Evolutionary conservation across 2,329 filamentous ascomycete species (phyloP).

Genomic region (Didymella pomorum): DNA sequence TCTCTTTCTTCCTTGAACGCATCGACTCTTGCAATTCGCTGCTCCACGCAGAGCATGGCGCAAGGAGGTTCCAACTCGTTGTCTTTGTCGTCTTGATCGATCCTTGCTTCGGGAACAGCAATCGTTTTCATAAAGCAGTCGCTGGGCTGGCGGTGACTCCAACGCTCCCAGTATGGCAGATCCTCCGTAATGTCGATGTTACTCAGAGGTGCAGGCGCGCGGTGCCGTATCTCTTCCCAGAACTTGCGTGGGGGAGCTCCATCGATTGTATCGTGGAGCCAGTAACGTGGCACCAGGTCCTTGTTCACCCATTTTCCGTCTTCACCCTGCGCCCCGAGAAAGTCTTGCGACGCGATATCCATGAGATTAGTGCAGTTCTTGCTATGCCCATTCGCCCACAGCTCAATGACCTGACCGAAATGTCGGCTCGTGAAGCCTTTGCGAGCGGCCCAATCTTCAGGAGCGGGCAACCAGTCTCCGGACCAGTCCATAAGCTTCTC

Average conservation of each 20-base stretch:
- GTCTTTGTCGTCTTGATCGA: constrained; percentile 32
- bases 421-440: constrained; percentile 39
- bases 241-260: constrained; percentile 32
- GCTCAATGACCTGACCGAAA: constrained; percentile 44
- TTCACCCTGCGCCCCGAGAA: background rate
- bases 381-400: constrained; percentile 40
- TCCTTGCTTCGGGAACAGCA: constrained; percentile 31
- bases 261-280: constrained; percentile 41
- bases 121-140: constrained; percentile 27
- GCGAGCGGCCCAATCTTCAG: constrained; percentile 57
- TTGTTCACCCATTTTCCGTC: constrained; percentile 18
- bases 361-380: constrained; percentile 20
- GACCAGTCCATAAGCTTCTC: constrained; percentile 55
- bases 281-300: constrained; percentile 42
- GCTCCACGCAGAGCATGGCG: constrained; percentile 18
- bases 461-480: constrained; percentile 56
- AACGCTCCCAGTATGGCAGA: constrained; percentile 45
- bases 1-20: constrained; percentile 23
- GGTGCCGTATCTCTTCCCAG: constrained; percentile 34
- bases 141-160: constrained; percentile 15
- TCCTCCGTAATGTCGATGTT: constrained; percentile 32
- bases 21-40: constrained; percentile 19
- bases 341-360: constrained; percentile 13
- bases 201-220: constrained; percentile 35
- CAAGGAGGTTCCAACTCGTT: constrained; percentile 20